Conservation (phyloP, 2,329 filamentous ascomycete species). For the Aspergillus terreus region DNA sequence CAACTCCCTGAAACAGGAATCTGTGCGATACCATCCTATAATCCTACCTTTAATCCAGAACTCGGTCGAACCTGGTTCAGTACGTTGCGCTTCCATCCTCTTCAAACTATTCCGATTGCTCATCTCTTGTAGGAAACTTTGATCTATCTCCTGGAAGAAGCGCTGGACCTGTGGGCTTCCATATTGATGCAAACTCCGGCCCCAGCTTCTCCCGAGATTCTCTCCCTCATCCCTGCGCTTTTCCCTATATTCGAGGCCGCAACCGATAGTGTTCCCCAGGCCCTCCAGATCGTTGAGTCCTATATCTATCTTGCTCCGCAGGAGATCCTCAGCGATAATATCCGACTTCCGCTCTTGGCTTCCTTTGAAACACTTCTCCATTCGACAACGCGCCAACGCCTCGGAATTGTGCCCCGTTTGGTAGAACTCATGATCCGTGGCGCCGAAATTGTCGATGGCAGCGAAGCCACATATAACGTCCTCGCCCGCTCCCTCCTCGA, state of each 20-base stretch:
- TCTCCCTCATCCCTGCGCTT: constrained; percentile 59
- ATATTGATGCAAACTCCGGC: constrained; percentile 65
- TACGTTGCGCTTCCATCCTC: constrained; percentile 30
- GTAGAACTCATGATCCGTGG: constrained; percentile 64
- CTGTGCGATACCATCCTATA: constrained; percentile 71
- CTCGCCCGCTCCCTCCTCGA: constrained; percentile 64
- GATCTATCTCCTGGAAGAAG: constrained; percentile 85
- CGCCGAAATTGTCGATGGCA: constrained; percentile 58
- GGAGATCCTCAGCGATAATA: constrained; percentile 40
- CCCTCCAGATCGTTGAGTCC: constrained; percentile 63
- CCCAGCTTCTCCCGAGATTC: constrained; percentile 58
- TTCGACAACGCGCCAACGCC: constrained; percentile 36
- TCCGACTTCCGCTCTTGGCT: constrained; percentile 33
- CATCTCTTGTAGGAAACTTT: constrained; percentile 51
- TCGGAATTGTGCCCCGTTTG: constrained; percentile 42
- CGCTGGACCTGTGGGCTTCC: constrained; percentile 80
- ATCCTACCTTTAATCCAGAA: constrained; percentile 79
- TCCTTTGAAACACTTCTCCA: constrained; percentile 40
- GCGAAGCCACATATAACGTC: constrained; percentile 55
- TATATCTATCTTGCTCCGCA: constrained; percentile 64
- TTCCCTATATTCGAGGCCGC: constrained; percentile 66
- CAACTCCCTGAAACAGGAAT: constrained; percentile 76
- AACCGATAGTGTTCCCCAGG: constrained; percentile 59
- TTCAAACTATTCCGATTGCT: constrained; percentile 5
- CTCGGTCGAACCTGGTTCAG: constrained; percentile 72